Conservation (phyloP, 352 stramenopile genomes). For the Plasmopara muralis region DNA sequence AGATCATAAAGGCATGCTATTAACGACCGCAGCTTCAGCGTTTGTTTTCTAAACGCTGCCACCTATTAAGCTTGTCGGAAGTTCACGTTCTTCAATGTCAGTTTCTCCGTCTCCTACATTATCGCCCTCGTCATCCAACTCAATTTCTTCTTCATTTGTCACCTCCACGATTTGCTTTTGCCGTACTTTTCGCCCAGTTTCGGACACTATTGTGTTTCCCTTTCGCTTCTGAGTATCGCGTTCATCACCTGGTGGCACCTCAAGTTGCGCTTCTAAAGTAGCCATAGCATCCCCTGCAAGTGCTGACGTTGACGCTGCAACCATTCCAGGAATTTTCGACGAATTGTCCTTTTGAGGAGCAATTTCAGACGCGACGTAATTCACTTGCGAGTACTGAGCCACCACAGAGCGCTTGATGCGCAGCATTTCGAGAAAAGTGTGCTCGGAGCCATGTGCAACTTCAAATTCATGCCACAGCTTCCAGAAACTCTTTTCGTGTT, state of each 20-base stretch:
- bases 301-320: slow-evolving; percentile 37
- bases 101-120: slow-evolving; percentile 28
- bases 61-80: not conserved
- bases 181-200: slow-evolving; percentile 71
- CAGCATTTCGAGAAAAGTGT: slow-evolving; percentile 99
- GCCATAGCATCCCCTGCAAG: slow-evolving; percentile 77
- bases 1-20: no score
- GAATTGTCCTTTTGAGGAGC: slow-evolving; percentile 29
- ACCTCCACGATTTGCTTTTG: slow-evolving; percentile 72
- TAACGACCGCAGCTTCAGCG: no score
- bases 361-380: slow-evolving; percentile 94
- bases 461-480: slow-evolving; percentile 95
- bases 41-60: not conserved
- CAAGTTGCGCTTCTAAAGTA: slow-evolving; percentile 75
- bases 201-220: slow-evolving; percentile 34
- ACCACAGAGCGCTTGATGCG: slow-evolving; percentile 96
- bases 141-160: slow-evolving; percentile 89
- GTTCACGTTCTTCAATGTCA: slow-evolving; percentile 42
- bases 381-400: slow-evolving; percentile 93
- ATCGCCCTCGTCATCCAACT: slow-evolving; percentile 85
- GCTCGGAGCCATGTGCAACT: slow-evolving; percentile 93
- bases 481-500: slow-evolving; percentile 93
- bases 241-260: slow-evolving; percentile 26
- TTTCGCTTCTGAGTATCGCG: slow-evolving; percentile 54
- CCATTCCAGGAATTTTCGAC: slow-evolving; percentile 43